phyloP scores from a whole-genome alignment of 1,284 basidiomycete species.

The Rhodotorula sp. region DNA sequence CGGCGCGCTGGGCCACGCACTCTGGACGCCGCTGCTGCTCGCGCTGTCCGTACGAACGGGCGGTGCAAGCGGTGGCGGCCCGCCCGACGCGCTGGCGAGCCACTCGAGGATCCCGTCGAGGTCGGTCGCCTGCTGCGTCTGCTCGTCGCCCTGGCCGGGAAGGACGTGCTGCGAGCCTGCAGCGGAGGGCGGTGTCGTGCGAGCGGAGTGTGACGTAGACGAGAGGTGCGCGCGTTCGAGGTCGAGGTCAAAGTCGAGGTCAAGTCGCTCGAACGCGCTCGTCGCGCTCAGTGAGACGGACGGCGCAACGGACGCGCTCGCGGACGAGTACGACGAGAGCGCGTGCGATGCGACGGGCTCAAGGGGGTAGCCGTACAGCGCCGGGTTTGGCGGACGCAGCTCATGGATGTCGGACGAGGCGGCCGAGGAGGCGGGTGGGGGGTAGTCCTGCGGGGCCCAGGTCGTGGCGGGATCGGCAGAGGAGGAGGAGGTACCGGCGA shows the following conservation, averaged over 20 bases:
- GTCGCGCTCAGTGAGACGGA: slow-evolving; percentile 6
- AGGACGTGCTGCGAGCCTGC: neutral
- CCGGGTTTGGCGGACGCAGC: neutral
- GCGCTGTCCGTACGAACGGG: neutral
- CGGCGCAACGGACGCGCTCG: neutral
- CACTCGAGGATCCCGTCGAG: slow-evolving; percentile 34
- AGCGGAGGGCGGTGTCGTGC: neutral
- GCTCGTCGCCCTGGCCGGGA: neutral
- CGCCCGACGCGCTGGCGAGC: slow-evolving; percentile 23
- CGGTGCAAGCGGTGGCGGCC: slow-evolving; percentile 12
- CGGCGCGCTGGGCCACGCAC: slow-evolving; percentile 14
- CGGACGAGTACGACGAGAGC: slow-evolving; percentile 7
- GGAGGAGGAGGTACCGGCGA: neutral
- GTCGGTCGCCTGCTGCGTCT: slow-evolving; percentile 20
- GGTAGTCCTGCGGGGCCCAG: neutral
- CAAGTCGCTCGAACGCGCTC: slow-evolving; percentile 12
- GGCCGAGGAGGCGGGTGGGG: neutral
- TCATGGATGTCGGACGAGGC: slow-evolving; percentile 3
- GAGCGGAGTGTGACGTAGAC: neutral
- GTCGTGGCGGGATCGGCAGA: neutral
- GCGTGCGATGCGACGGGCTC: slow-evolving; percentile 8
- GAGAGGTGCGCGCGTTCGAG: neutral
- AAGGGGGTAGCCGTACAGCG: slow-evolving; percentile 25
- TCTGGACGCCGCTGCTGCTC: neutral
- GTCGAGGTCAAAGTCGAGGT: slow-evolving; percentile 11